Percentiles rank a stretch among this genome's conserved stretches.
Evolutionary conservation across 2,329 filamentous ascomycete species (phyloP).

Genomic region (Calcarisporium arbuscula): DNA sequence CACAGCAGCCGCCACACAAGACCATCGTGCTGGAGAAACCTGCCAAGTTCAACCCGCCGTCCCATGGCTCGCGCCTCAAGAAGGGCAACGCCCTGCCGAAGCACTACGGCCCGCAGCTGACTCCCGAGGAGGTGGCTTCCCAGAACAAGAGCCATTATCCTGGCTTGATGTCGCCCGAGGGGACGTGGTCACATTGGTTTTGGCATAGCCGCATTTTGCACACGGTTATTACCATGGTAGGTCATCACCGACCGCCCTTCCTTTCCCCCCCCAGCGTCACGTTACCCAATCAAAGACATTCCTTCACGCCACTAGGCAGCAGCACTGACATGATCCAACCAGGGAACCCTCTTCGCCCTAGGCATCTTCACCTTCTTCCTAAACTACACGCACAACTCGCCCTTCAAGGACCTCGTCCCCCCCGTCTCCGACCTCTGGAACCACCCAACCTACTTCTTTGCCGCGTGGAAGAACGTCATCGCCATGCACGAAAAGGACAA

Average conservation of each 20-base stretch:
- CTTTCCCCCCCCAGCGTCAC: background rate
- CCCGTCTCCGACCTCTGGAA: conserved; percentile 59
- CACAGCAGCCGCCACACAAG: conserved; percentile 45
- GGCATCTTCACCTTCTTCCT: conserved; percentile 67
- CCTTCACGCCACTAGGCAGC: background rate
- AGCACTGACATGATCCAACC: too few species aligned
- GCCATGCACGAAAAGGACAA: conserved; percentile 69
- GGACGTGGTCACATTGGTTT: conserved; percentile 80
- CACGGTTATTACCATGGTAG: conserved; percentile 75
- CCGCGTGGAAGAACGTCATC: conserved; percentile 64
- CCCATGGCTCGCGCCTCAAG: conserved; percentile 68
- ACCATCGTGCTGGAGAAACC: conserved; percentile 77
- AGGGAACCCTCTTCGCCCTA: conserved; percentile 63
- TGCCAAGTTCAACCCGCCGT: conserved; percentile 84
- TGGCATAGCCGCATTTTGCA: conserved; percentile 72
- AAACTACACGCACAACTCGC: conserved; percentile 74
- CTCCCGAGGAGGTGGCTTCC: conserved; percentile 55
- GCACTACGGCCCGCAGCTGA: conserved; percentile 70
- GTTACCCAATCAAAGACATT: background rate
- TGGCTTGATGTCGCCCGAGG: conserved; percentile 78
- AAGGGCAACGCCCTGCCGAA: conserved; percentile 47
- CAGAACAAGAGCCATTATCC: conserved; percentile 74
- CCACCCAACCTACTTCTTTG: conserved; percentile 62
- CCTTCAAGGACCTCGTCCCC: conserved; percentile 74
- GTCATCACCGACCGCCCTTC: conserved; percentile 16